Evolutionary conservation across 2,329 filamentous ascomycete species (phyloP).

Genomic region (Arthrobotrys conoides): DNA sequence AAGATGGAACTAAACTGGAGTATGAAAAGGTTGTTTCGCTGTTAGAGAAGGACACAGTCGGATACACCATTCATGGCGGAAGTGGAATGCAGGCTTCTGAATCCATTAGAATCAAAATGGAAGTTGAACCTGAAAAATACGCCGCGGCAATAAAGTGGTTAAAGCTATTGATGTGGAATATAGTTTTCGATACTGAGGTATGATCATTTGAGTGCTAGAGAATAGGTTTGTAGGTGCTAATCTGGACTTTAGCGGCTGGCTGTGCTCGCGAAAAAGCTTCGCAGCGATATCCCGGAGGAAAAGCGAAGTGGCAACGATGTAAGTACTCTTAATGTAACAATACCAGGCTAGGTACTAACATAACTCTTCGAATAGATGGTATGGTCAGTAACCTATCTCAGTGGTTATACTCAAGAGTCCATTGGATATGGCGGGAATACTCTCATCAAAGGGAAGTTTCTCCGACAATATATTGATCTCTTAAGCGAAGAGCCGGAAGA

Average conservation of each 20-base stretch:
- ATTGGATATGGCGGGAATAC: conserved; percentile 83
- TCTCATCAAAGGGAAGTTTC: conserved; percentile 90
- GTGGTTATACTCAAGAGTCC: conserved; percentile 78
- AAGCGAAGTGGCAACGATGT: conserved; percentile 83
- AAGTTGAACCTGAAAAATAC: conserved; percentile 91
- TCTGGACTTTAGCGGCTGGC: conserved; percentile 58
- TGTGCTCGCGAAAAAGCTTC: conserved; percentile 77
- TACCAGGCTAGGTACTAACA: background rate
- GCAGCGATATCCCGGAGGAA: conserved; percentile 90
- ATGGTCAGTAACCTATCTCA: conserved; percentile 43
- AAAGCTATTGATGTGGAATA: conserved; percentile 86
- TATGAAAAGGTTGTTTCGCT: conserved; percentile 95
- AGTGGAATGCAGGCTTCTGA: conserved; percentile 82
- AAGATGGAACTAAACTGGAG: conserved; percentile 80
- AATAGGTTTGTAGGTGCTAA: background rate
- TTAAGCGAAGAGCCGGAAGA: conserved; percentile 81
- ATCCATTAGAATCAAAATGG: conserved; percentile 83
- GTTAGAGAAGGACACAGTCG: conserved; percentile 90
- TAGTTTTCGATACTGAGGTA: conserved; percentile 82
- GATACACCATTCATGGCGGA: conserved; percentile 80
- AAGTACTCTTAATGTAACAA: conserved; percentile 23
- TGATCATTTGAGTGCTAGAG: background rate
- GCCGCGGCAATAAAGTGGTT: conserved; percentile 85
- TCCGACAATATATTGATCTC: conserved; percentile 84
- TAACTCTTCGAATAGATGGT: conserved; percentile 33